Evolutionary conservation across 2,329 filamentous ascomycete species (phyloP).

Genomic region (Basipetospora sp.): DNA sequence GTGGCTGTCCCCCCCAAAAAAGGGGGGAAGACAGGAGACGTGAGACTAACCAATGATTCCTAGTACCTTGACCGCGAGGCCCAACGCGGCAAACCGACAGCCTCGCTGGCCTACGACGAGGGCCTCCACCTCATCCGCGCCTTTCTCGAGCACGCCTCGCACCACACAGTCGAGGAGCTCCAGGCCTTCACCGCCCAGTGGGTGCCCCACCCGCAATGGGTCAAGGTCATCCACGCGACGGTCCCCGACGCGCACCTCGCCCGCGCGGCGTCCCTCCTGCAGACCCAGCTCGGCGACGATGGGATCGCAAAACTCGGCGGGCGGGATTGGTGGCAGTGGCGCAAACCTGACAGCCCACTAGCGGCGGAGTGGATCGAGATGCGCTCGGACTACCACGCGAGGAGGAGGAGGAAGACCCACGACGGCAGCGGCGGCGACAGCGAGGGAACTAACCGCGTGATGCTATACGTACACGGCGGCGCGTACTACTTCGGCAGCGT

Average conservation of each 20-base stretch:
- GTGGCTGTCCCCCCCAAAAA: too few species aligned
- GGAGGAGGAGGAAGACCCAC: conserved; percentile 31
- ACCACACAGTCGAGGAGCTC: conserved; percentile 82
- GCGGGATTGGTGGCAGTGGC: conserved; percentile 80
- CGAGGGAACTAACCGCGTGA: conserved; percentile 53
- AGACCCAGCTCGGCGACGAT: conserved; percentile 59
- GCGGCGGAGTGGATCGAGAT: conserved; percentile 95
- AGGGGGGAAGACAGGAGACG: too few species aligned
- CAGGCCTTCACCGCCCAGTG: conserved; percentile 84
- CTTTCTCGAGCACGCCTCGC: conserved; percentile 72
- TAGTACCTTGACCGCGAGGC: conserved; percentile 73
- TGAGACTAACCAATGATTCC: neutral
- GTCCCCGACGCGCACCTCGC: conserved; percentile 51
- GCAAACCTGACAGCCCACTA: conserved; percentile 48
- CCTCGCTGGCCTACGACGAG: conserved; percentile 87
- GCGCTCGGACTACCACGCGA: conserved; percentile 62
- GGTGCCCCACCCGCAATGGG: conserved; percentile 81
- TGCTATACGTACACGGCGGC: conserved; percentile 88
- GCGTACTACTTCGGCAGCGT: conserved; percentile 93
- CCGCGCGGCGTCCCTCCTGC: conserved; percentile 51
- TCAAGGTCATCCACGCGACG: conserved; percentile 56
- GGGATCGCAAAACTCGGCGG: conserved; percentile 69
- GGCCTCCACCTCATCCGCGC: conserved; percentile 74
- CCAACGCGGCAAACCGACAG: conserved; percentile 64
- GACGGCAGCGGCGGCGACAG: neutral